Evolutionary conservation across 768 basidiomycete genomes (phyloP).

Genomic region (Exidia glandulosa): DNA sequence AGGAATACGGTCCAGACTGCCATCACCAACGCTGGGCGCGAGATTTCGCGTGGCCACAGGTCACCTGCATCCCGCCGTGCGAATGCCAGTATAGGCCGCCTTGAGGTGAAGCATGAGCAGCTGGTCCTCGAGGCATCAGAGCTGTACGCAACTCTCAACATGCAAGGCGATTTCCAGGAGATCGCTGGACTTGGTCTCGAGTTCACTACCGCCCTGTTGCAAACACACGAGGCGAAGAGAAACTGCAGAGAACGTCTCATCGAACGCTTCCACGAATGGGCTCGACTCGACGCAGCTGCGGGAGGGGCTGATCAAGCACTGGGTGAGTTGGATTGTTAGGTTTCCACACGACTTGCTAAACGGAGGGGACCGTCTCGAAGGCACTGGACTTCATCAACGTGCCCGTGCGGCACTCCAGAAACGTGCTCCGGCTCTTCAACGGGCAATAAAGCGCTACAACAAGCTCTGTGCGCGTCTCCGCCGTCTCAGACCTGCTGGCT

Average conservation of each 20-base stretch:
- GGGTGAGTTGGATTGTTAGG: conserved; percentile 12
- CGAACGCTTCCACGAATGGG: conserved; percentile 26
- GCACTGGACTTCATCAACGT: conserved; percentile 23
- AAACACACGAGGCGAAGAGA: conserved; percentile 28
- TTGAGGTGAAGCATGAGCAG: not conserved
- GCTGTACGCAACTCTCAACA: conserved; percentile 26
- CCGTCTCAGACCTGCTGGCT: conserved; percentile 12
- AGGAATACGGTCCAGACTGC: conserved; percentile 17
- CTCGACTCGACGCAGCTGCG: conserved; percentile 23
- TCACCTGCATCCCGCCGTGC: not conserved
- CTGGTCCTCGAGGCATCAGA: conserved; percentile 18
- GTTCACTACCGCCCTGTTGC: conserved; percentile 21
- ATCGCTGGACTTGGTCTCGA: conserved; percentile 19
- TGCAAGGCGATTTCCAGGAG: conserved; percentile 22
- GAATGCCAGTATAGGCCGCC: not conserved
- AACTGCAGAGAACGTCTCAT: conserved; percentile 24
- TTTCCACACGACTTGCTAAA: not conserved
- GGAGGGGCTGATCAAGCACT: conserved; percentile 20
- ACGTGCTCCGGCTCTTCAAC: conserved; percentile 19
- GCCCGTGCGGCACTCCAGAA: conserved; percentile 22
- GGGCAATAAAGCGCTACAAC: conserved; percentile 20
- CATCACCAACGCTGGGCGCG: conserved; percentile 7
- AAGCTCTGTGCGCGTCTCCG: conserved; percentile 16
- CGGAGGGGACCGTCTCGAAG: conserved; percentile 10
- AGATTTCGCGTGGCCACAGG: conserved; percentile 7